Evolutionary conservation across 805 yeast species (phyloP), one percentile per base, ranked within the genome.

Genomic region (Torulaspora delbrueckii): DNA sequence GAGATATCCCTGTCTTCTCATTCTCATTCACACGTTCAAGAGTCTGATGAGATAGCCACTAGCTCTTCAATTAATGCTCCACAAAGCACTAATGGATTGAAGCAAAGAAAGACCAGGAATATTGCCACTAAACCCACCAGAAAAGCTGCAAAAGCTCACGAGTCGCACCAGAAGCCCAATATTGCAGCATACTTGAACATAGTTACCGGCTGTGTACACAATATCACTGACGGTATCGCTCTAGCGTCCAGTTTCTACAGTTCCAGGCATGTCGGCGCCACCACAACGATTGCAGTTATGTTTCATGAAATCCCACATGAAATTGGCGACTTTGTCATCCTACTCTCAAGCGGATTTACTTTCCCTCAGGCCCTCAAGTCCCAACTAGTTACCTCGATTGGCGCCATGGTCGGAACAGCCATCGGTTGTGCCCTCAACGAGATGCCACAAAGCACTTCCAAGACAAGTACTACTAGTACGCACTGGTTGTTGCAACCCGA

Each of bases 231-330:
- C 58, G 93, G 93, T 0, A 63, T 85, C 7, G 87, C 91, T 1
- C 73, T 85, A 38, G 77, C 88, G 1, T 77, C 90, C 0, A 76
- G 89, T 5, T 85, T 85, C 60, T 79, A 79, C 62, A 74, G 74
- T 37, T 73, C 82, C 33, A 72, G 74, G 42, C 68, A 65, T 37
- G 79, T 77, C 13, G 93, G 93, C 0, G 77, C 83, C 19, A 74
- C 84, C 2, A 82, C 90, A 0, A 77, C 84, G 18, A 65, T 84
- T 30, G 86, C 90, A 1, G 82, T 84, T 24, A 74, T 84, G 50
- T 75, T 82, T 63, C 93, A 85, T 60, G 93, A 85, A 60, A 76
- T 84, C 40, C 93, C 93, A 5, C 93, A 85, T 60, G 88, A 84
- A 58, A 76, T 85, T 50, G 90, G 91, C 39, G 93, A 85, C 58